Conservation (phyloP, 2,329 filamentous ascomycete species). For the Epichloe sp. region DNA sequence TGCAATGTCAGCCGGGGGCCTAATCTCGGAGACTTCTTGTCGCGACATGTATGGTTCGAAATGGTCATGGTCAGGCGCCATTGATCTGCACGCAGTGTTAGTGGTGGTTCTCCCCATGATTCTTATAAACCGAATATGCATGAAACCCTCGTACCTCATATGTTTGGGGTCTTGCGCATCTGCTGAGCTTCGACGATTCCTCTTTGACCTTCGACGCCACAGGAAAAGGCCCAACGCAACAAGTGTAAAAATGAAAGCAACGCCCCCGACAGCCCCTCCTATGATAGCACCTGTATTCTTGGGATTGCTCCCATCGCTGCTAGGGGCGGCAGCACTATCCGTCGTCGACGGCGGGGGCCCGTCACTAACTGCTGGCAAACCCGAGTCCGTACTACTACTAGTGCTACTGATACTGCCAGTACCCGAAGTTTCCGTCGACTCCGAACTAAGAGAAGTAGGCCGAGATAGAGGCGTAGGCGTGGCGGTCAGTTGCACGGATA, state of each 20-base stretch:
- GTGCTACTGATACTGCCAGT: background rate
- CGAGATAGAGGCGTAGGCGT: slow-evolving; percentile 24
- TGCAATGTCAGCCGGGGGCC: background rate
- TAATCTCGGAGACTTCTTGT: slow-evolving; percentile 14
- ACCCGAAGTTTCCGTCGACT: slow-evolving; percentile 6
- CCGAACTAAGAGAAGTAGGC: slow-evolving; percentile 27
- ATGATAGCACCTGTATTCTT: slow-evolving; percentile 36
- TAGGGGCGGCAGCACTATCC: slow-evolving; percentile 14
- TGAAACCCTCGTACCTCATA: slow-evolving; percentile 22
- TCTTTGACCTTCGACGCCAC: slow-evolving; percentile 21
- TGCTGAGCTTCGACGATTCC: background rate
- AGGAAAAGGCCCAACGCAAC: slow-evolving; percentile 29
- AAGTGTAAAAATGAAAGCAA: slow-evolving; percentile 31
- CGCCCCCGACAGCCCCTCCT: slow-evolving; percentile 39
- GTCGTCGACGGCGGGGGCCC: slow-evolving; percentile 9
- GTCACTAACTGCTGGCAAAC: background rate
- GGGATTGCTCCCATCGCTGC: slow-evolving; percentile 14
- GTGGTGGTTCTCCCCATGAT: background rate
- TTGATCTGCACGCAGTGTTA: slow-evolving; percentile 17
- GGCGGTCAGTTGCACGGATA: slow-evolving; percentile 28
- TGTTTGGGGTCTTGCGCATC: slow-evolving; percentile 22
- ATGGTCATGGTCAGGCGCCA: slow-evolving; percentile 12
- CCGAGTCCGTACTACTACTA: background rate
- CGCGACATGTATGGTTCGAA: slow-evolving; percentile 18
- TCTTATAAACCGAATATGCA: background rate